Base-by-base conservation (phyloP, 495 filamentous ascomycete species). In the Aspergillus nanangensis region DNA sequence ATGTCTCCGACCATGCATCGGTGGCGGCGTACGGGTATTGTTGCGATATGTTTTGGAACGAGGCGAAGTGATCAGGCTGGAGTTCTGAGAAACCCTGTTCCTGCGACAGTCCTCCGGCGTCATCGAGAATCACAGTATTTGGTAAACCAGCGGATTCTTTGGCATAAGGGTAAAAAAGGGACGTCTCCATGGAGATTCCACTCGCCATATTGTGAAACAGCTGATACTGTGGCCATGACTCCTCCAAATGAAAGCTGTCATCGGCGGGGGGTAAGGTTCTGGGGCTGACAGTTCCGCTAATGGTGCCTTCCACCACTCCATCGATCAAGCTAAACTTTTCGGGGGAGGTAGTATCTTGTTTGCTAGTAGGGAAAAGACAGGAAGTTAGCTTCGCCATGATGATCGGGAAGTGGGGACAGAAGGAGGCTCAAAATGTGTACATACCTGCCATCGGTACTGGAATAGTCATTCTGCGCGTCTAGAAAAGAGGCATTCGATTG, bases 241-340 rank as follows among this genome's bases (percentile, higher is more conserved):
- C 67, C 38, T 73, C 66, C 35, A 63, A 36, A 27, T 66, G 68
- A 35, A 67, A 69, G 48, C 70, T 69, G 47, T 74, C 70, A 42
- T 74, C 70, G 40, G 65, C 50, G 23, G 68, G 66, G n/a, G 66
- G 69, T n/a, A 70, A 45, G 2, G 69, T 71, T 41, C 60, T 54
- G 20, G 70, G 69, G 44, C 69, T 72, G 38, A 74, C 60, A 11
- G 68, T 70, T 33, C 65, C 62, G 32, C 69, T 70, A 24, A 63
- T 58, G n/a, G 61, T 64, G 15, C 64, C 64, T 31, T 70, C 64
- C 41, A 59, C 43, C 19, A 50, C 35, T 29, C 55, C 64, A 45
- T 69, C 68, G 19, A 50, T 18, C 34, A 67, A 50, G 51, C 52
- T 57, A 35, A 63, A 63, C 21, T 58, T 62, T 8, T 66, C 68